A percentile compares a stretch with the other conserved stretches of the same genome.
Conservation (phyloP, 805 yeast species). For the Candida takata region DNA sequence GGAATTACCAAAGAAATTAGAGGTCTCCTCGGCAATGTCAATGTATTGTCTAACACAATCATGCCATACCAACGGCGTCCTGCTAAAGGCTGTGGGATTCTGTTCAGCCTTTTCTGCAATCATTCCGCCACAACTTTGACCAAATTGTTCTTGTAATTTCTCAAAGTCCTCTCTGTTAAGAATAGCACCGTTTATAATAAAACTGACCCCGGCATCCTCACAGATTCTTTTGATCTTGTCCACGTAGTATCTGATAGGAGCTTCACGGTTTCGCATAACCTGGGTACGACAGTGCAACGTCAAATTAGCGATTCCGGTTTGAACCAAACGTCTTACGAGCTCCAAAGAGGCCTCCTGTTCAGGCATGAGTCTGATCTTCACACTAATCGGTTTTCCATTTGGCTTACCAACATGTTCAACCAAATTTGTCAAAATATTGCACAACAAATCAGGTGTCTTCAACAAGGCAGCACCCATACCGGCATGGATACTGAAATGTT, state of each 20-base stretch:
- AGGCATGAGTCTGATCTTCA: conserved; percentile 78
- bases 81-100: conserved; percentile 71
- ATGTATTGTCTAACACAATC: conserved; percentile 49
- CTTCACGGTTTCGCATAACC: conserved; percentile 81
- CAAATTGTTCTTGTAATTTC: conserved; percentile 43
- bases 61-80: conserved; percentile 43
- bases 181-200: conserved; percentile 80
- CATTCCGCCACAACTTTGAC: conserved; percentile 79
- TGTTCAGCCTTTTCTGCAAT: conserved; percentile 86
- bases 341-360: conserved; percentile 51
- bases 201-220: conserved; percentile 52
- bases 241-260: conserved; percentile 68
- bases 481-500: conserved; percentile 86
- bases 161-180: conserved; percentile 45
- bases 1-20: conserved; percentile 63
- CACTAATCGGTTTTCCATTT: conserved; percentile 72
- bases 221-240: conserved; percentile 57
- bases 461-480: conserved; percentile 98
- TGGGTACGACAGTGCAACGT: conserved; percentile 91
- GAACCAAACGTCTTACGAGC: conserved; percentile 49
- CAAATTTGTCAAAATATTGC: conserved; percentile 56
- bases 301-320: conserved; percentile 78
- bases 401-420: conserved; percentile 81
- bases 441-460: conserved; percentile 71
- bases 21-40: conserved; percentile 43